Evolutionary conservation across 345 rosid species (phyloP), one percentile per base, ranked within the genome.

Genomic region (Melastoma malabathricum): DNA sequence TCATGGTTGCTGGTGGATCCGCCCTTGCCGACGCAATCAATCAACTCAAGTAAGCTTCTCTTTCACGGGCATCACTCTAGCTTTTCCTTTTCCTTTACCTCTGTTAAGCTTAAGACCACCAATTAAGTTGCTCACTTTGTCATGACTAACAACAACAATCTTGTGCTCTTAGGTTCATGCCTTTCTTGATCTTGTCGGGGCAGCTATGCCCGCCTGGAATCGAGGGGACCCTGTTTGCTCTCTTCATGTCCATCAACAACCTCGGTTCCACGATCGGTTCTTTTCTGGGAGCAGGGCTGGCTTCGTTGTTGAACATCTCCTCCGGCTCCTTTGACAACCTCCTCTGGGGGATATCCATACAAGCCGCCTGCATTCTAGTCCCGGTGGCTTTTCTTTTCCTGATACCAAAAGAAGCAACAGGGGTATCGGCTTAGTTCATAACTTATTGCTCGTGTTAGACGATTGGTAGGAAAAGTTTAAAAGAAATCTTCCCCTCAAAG

Each of bases 201-300:
- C 94, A 87, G 72, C 64, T 81, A 31, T 87, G 98, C 64, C 98
- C 98, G 3, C 98, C 97, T 2, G 97, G 98, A 55, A 84, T 87
- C 0, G 95, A 92, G 70, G 97, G 98, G 67, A 87, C 95, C 17
- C 81, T 92, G 1, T 92, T 92, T 44, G 95, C 98, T 2, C 83
- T 92, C 71, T 92, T 92, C 59, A 92, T 87, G 96, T 87, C 98
- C 3, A 92, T 87, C 52, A 87, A 76, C 80, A 84, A 87, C 78
- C 59, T 92, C 3, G 95, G 98, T 5, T 75, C 87, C 54, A 92
- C 95, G 1, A 8, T 92, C 3, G 93, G 96, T 48, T 84, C 96
- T 6, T 92, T 87, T 65, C 60, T 75, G 18, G 98, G 98, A 29
- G 93, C 95, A n/a, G 89, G 83, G 39, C 65, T 92, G 64, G 93